Evolutionary conservation across 306 rosid genomes (phyloP).

Genomic region (Mimosa pudica): DNA sequence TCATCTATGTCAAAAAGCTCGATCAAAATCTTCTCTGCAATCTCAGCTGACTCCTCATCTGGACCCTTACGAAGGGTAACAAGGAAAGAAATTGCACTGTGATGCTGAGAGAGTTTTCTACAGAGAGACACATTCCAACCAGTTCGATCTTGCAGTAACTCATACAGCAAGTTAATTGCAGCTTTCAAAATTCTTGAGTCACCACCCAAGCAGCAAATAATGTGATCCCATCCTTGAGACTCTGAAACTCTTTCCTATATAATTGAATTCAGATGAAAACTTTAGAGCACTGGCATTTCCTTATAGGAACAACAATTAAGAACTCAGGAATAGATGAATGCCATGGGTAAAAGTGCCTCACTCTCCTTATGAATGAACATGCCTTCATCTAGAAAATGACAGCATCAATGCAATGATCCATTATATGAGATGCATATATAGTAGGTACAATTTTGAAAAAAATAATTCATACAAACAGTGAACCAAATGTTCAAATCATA

Average conservation of each 20-base stretch:
- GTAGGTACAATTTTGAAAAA: not conserved
- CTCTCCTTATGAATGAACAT: conserved; percentile 4
- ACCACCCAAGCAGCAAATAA: conserved; percentile 59
- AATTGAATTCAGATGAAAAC: conserved; percentile 18
- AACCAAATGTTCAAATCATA: conserved; percentile 9
- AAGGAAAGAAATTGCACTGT: conserved; percentile 56
- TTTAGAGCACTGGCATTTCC: conserved; percentile 19
- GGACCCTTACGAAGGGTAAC: conserved; percentile 56
- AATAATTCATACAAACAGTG: not conserved
- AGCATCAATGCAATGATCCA: conserved; percentile 18
- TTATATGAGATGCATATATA: not conserved
- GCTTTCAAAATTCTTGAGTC: conserved; percentile 61
- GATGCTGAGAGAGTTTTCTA: conserved; percentile 59
- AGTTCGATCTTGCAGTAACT: conserved; percentile 63
- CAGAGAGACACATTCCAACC: conserved; percentile 70
- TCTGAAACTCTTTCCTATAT: conserved; percentile 61
- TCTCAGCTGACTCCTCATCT: conserved; percentile 54
- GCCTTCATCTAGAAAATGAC: not conserved
- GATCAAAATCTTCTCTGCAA: conserved; percentile 64
- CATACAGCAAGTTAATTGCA: conserved; percentile 63
- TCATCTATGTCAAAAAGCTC: conserved; percentile 65
- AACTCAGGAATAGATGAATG: not conserved
- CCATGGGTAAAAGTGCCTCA: conserved; percentile 9
- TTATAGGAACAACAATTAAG: not conserved
- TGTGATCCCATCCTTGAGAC: conserved; percentile 68